A percentile compares a stretch with the other conserved stretches of the same genome.
Conservation (phyloP, 805 yeast genomes). For the Wickerhamomyces canadensis region DNA sequence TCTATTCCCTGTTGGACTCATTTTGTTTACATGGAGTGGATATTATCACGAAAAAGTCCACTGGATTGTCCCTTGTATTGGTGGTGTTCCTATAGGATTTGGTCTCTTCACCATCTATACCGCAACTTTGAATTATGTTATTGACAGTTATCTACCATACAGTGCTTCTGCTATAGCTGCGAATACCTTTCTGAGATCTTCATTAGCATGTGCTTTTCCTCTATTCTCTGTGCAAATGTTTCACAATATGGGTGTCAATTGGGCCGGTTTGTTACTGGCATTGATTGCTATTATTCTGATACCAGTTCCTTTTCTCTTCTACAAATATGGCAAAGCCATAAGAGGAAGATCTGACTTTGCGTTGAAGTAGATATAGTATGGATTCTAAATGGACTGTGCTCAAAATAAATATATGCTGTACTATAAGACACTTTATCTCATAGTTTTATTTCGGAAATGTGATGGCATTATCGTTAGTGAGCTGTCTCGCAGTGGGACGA, state of each 20-base stretch:
- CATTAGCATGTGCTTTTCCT: slow-evolving; percentile 67
- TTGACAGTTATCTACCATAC: slow-evolving; percentile 62
- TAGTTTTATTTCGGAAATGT: too few species aligned
- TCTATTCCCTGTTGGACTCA: slow-evolving; percentile 68
- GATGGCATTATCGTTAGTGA: too few species aligned
- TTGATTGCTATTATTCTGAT: slow-evolving; percentile 49
- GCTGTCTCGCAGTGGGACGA: too few species aligned
- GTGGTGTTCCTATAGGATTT: slow-evolving; percentile 59
- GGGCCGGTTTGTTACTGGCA: slow-evolving; percentile 76
- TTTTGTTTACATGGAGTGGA: slow-evolving; percentile 91
- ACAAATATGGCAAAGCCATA: slow-evolving; percentile 49
- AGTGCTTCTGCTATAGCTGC: slow-evolving; percentile 81
- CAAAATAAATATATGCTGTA: too few species aligned
- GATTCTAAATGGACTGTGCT: too few species aligned
- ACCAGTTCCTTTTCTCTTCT: slow-evolving; percentile 67
- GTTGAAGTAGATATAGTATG: slow-evolving; percentile 26
- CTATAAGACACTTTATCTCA: too few species aligned
- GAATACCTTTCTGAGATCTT: slow-evolving; percentile 64
- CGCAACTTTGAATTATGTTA: slow-evolving; percentile 63
- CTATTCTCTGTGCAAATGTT: slow-evolving; percentile 72
- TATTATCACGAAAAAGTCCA: slow-evolving; percentile 62
- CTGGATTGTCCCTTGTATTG: slow-evolving; percentile 76
- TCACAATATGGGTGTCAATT: slow-evolving; percentile 57
- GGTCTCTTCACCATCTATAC: slow-evolving; percentile 67
- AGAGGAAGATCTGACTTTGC: slow-evolving; percentile 59